Conservation (phyloP, 768 basidiomycete species). For the Gymnopilus junonius region DNA sequence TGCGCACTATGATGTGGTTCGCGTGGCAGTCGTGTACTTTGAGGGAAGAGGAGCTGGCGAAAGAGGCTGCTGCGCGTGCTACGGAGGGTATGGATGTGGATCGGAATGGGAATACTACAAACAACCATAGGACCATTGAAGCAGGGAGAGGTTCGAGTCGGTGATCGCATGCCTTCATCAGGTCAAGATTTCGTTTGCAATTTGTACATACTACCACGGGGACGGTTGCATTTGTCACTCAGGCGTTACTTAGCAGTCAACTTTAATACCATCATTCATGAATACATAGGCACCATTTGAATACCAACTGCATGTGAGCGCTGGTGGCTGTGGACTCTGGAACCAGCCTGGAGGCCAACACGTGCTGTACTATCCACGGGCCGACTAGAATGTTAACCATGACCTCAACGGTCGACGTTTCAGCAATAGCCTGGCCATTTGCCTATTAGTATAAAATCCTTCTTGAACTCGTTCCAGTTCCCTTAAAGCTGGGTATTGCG, state of each 20-base stretch:
- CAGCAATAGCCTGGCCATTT: background rate
- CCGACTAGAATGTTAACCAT: background rate
- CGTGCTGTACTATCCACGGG: background rate
- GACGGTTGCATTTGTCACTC: background rate
- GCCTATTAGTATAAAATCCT: too few species aligned
- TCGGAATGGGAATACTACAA: background rate
- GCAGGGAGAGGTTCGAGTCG: background rate
- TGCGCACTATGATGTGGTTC: constrained; percentile 94
- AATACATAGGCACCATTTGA: background rate
- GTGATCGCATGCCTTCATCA: background rate
- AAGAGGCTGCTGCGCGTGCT: constrained; percentile 5
- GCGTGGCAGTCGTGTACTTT: constrained; percentile 77
- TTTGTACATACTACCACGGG: background rate
- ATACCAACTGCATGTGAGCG: too few species aligned
- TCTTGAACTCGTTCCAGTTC: too few species aligned
- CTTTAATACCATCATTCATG: background rate
- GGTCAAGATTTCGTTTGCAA: background rate
- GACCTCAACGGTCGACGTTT: constrained; percentile 1
- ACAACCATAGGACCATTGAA: background rate
- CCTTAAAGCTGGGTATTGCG: too few species aligned
- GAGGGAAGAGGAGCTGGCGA: constrained; percentile 31
- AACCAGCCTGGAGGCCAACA: background rate
- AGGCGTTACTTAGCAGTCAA: too few species aligned
- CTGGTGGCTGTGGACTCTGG: background rate
- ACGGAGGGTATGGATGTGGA: background rate